Evolutionary conservation across 352 stramenopile genomes (phyloP), one percentile per base, ranked within the genome.

Genomic region (Discostella stelligera): DNA sequence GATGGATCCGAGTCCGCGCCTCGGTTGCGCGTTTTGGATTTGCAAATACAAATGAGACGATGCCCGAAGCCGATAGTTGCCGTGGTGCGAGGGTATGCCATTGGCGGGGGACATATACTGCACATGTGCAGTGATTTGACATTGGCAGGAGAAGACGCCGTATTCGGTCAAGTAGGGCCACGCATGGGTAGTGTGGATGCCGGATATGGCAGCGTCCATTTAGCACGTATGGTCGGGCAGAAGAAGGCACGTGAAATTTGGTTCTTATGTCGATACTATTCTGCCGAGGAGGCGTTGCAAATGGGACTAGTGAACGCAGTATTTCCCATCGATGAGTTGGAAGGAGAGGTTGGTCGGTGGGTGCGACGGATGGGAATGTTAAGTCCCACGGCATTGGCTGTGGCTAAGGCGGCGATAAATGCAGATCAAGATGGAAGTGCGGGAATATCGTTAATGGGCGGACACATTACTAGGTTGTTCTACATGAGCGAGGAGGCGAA

Each of bases 41-140:
- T 94, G 27, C 89, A 94, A 71, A 75, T 94, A 54, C 82, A 93
- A 76, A 95, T 95, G 90, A 77, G 89, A 25, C 85, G 89, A 8
- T 95, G 89, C 87, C 89, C 89, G 9, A 95, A 95, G 74, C 91
- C 91, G 25, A 93, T 95, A 64, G 81, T 95, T 44, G 90, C 90
- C 2, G 86, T 93, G 30, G 90, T 95, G 0, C 74, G 85, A 50
- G 91, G 91, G 9, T 95, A 95, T 78, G 88, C 90, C 21, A 90
- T 95, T 63, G 91, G 91, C 16, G 91, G 91, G 1, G 91, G 91
- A 14, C 91, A 95, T 76, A 94, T 95, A 62, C 66, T 95, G 54
- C 91, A 95, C 78, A 94, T 95, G 88, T 82, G 94, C 23, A 75
- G 77, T 18, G 91, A 95, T 71, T 69, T 95, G 21, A 95, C 91